Evolutionary conservation across 768 basidiomycete genomes (phyloP), one percentile per base, ranked within the genome.

Genomic region (Lanmaoa rubissima): DNA sequence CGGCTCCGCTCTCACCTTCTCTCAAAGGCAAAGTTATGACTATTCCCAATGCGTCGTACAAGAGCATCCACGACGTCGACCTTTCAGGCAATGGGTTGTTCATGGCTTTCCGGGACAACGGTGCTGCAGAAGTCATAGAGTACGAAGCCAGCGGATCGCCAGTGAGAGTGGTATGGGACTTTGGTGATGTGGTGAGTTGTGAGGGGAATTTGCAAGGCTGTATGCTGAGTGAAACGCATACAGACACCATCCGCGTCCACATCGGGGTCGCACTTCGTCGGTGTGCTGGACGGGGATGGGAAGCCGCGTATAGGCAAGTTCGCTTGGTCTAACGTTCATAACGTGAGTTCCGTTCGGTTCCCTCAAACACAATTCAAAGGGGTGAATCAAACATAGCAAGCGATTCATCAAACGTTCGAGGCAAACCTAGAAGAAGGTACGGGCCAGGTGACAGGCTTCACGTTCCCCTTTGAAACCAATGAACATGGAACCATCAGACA

Each of bases 401-500:
- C 77, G 31, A 74, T 80, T 5, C 82, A 66, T 47, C 66, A 90
- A 42, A 69, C 85, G 2, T 82, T 80, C 45, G 77, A 81, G 3
- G 74, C 78, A 36, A 75, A 81, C 48, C 73, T 83, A 6, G 74
- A 72, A 2, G 75, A 76, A 24, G 77, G 77, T 19, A 74, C 76
- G 55, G 84, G 77, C 4, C 70, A 78, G 47, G 68, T 79, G 34
- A 78, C 78, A 34, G 80, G 80, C 16, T 82, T 81, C 59, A 74
- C 76, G 1, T 84, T 94, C 64, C 74, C 81, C 2, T 92, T 90
- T 67, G 81, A 91, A 57, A 82, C 87, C 8, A 64, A 67, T 11
- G 73, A 73, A 17, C 82, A 94, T 61, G 93, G 93, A 21, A 77
- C 83, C 14, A 82, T 96, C 46, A 72, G 66, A 41, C 84, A 88